These are phyloP conservation scores for Daedalea quercina DNA, from an alignment of 768 basidiomycete species.

Conservation along the genomic window DNA sequence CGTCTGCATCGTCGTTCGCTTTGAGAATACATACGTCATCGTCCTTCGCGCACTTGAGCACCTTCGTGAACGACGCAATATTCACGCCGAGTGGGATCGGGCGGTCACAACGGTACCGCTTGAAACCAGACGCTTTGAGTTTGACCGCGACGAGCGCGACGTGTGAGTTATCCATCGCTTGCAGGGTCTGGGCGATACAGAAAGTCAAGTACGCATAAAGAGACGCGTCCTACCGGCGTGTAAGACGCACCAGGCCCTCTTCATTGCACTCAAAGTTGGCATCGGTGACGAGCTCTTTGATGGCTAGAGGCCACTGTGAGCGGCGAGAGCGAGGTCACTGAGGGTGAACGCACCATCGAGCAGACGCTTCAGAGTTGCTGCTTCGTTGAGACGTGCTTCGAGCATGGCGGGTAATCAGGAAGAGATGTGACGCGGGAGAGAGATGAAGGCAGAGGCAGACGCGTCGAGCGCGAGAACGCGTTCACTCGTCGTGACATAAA, in stretches of 20 bases:
- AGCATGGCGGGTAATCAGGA: conserved; percentile 46
- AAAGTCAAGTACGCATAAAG: background rate
- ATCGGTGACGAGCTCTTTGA: conserved; percentile 97
- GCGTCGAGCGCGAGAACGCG: no score
- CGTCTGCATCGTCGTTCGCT: conserved; percentile 85
- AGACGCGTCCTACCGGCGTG: no score
- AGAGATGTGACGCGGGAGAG: no score
- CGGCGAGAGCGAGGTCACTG: background rate
- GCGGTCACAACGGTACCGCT: conserved; percentile 87
- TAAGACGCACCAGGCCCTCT: conserved; percentile 70
- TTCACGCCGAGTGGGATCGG: conserved; percentile 90
- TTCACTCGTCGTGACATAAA: no score
- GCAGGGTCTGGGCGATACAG: conserved; percentile 49
- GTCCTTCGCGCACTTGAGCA: conserved; percentile 95
- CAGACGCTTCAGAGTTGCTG: conserved; percentile 85
- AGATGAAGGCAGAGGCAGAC: no score
- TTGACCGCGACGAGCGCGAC: conserved; percentile 93
- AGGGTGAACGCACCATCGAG: conserved; percentile 65
- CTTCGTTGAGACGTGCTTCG: conserved; percentile 88
- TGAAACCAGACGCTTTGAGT: conserved; percentile 74
- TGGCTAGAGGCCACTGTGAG: conserved; percentile 43
- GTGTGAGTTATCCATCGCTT: conserved; percentile 99
- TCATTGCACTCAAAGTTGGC: conserved; percentile 98
- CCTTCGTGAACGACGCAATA: conserved; percentile 84
- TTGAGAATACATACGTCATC: conserved; percentile 90